Conservation (phyloP, 2,329 filamentous ascomycete genomes). For the Calonectria leucothoes region DNA sequence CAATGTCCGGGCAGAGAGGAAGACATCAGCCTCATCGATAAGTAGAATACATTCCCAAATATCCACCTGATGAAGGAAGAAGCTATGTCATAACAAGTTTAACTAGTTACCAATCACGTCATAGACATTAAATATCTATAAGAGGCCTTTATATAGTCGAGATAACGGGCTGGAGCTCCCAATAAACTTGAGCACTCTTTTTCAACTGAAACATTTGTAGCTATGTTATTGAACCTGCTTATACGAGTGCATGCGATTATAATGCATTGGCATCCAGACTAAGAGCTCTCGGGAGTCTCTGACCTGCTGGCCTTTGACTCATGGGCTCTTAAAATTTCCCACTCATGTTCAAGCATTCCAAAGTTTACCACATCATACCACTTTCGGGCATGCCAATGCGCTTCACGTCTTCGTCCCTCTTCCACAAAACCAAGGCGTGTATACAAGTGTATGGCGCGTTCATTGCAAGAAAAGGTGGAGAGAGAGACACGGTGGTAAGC, state of each 20-base stretch:
- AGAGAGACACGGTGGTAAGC: constrained; percentile 58
- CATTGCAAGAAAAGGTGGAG: constrained; percentile 54
- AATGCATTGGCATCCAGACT: no score
- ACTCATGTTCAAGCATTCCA: constrained; percentile 54
- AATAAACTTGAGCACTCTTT: no score
- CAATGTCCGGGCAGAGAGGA: constrained; percentile 1
- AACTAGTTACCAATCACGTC: no score
- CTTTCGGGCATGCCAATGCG: constrained; percentile 54
- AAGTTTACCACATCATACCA: constrained; percentile 51
- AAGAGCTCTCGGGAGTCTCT: background rate
- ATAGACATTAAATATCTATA: no score
- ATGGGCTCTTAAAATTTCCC: constrained; percentile 38
- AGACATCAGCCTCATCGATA: constrained; percentile 4
- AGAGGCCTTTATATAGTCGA: no score
- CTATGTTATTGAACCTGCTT: no score
- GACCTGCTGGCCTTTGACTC: no score
- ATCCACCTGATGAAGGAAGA: background rate
- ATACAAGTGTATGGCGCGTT: constrained; percentile 55
- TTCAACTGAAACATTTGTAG: no score
- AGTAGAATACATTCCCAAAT: constrained; percentile 1
- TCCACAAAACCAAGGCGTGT: constrained; percentile 56
- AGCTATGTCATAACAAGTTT: no score
- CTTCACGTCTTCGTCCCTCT: constrained; percentile 56
- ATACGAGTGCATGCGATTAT: no score
- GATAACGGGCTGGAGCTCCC: no score